Base-by-base conservation (phyloP, 2,329 filamentous ascomycete genomes). In the Ambrosiella cleistominuta region DNA sequence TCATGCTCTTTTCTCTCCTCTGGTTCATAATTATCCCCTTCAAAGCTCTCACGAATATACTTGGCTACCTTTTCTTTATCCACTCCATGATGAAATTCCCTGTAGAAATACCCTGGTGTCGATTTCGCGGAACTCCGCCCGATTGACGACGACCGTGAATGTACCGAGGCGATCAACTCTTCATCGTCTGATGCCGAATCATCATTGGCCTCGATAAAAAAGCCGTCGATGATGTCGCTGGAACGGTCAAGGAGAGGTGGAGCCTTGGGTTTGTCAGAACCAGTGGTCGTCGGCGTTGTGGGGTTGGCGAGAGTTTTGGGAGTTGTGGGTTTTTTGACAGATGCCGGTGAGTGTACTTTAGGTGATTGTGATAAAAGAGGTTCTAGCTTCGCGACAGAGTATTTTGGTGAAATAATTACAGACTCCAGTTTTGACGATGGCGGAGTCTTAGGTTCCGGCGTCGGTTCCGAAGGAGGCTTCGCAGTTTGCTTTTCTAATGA, bases 171-270 rank as follows among this genome's bases (percentile, higher is more conserved):
- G 37, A 49, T 51, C 17, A 59, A 37, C 2, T 45, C 40, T 49
- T 50, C 9, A 35, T 56, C 52, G 37, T 59, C 57, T 1, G 44
- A 37, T 8, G 42, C 44, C 17, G 44, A 40, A 15, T 59, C 52
- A n/a, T 49, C 36, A 27, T 59, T 52, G 19, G 52, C 57, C 38
- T 59, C 52, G 7, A 55, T 39, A 13, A 51, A 40, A 17, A 59
- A 27, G 2, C 52, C 44, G 15, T 51, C 44, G 13, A 50, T 55
- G 9, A 59, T 17, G n/a, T 45, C 55, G 15, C 55, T 42, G 9
- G 44, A 45, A 17, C 35, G 44, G 3, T 51, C 40, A 5, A 50
- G 40, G 36, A 35, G 8, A 36, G 53, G 39, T 19, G 38, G 38
- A 19, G 52, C 40, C 2, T 8, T 54, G 27, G 51, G 7, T 27